phyloP scores from a whole-genome alignment of 2,329 filamentous ascomycete species.

The Dothideomycetes sp. region DNA sequence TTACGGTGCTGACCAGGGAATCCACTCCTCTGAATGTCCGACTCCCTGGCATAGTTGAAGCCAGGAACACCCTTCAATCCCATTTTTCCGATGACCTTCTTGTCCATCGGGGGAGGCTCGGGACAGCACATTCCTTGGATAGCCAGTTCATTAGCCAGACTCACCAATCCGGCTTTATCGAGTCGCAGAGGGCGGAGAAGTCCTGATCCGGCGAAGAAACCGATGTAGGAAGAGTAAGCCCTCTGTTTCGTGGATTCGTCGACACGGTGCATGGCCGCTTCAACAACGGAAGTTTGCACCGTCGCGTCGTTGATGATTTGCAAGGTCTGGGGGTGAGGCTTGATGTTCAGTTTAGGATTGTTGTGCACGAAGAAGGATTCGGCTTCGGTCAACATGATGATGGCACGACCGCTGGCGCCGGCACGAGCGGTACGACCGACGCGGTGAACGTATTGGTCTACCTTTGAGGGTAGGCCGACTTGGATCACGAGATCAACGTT shows the following conservation, averaged over 20 bases:
- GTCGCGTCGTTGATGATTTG: constrained; percentile 31
- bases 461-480: constrained; percentile 50
- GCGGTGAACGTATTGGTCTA: constrained; percentile 72
- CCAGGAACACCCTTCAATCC: constrained; percentile 38
- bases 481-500: constrained; percentile 88
- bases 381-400: constrained; percentile 43
- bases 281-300: constrained; percentile 25
- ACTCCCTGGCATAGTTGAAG: too few relatives aligned
- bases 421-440: constrained; percentile 89
- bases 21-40: too few relatives aligned
- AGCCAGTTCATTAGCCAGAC: constrained; percentile 36
- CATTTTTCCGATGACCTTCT: constrained; percentile 39
- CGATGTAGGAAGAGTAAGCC: constrained; percentile 39
- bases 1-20: too few relatives aligned
- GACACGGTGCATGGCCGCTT: constrained; percentile 26
- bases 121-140: constrained; percentile 33
- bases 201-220: constrained; percentile 30
- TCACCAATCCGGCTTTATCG: constrained; percentile 31
- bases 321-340: constrained; percentile 40
- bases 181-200: constrained; percentile 32
- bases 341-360: constrained; percentile 43
- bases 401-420: constrained; percentile 56
- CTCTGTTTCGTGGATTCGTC: constrained; percentile 34
- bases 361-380: constrained; percentile 44
- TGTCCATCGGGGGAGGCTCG: constrained; percentile 38